Percentiles rank a stretch among this genome's conserved stretches.
phyloP scores from a whole-genome alignment of 1,139 yeast genomes.

The Fermentozyma sake region DNA sequence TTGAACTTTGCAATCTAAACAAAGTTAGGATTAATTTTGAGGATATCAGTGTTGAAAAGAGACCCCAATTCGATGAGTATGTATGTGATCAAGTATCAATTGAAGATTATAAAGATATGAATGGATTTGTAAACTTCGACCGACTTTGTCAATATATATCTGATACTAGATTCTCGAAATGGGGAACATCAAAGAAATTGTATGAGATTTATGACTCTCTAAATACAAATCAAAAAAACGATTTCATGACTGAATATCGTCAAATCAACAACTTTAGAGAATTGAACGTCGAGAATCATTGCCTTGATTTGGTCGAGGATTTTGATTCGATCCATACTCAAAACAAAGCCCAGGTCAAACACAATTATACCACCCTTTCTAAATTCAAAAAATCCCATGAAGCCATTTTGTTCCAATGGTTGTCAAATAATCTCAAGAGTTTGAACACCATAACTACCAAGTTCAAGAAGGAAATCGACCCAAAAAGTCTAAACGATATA shows the following conservation, averaged over 20 bases:
- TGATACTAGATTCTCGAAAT: conserved; percentile 10
- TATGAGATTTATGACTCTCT: conserved; percentile 17
- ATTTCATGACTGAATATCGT: conserved; percentile 21
- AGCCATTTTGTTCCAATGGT: conserved; percentile 13
- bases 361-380: conserved; percentile 4
- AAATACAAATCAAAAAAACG: conserved; percentile 4
- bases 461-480: conserved; percentile 1
- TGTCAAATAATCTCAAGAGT: conserved; percentile 5
- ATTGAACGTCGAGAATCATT: conserved; percentile 19
- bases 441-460: conserved; percentile 6
- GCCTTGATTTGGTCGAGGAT: conserved; percentile 15
- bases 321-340: conserved; percentile 5
- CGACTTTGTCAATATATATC: conserved; percentile 20
- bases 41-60: too few species aligned
- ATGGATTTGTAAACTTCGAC: conserved; percentile 17
- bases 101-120: conserved; percentile 12
- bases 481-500: not conserved
- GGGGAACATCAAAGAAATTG: conserved; percentile 8
- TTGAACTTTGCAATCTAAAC: conserved; percentile 3
- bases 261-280: conserved; percentile 23
- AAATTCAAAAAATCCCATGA: conserved; percentile 7
- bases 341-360: conserved; percentile 2
- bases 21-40: not conserved
- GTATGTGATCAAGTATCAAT: too few species aligned
- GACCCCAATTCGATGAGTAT: too few species aligned